A percentile compares a stretch with the other conserved stretches of the same genome.
Conservation (phyloP, 2,329 filamentous ascomycete species). For the Paradendryphiella salina region DNA sequence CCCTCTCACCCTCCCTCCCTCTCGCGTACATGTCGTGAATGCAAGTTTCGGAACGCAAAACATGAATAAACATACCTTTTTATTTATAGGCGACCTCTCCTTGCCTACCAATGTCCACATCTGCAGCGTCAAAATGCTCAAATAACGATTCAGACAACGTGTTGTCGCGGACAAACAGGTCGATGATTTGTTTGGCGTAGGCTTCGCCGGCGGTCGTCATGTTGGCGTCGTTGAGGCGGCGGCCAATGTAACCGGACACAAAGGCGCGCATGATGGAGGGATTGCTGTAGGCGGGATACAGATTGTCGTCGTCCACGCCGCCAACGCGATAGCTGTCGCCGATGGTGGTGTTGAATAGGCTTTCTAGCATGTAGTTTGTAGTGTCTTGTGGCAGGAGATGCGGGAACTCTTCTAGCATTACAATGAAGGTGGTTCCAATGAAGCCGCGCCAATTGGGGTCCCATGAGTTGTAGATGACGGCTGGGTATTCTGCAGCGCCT, state of each 20-base stretch:
- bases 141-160: slow-evolving; percentile 64
- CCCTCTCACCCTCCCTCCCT: too few relatives aligned
- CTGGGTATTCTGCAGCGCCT: slow-evolving; percentile 56
- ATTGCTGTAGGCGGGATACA: slow-evolving; percentile 66
- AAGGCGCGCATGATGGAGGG: slow-evolving; percentile 66
- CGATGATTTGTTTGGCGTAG: slow-evolving; percentile 60
- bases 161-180: slow-evolving; percentile 59
- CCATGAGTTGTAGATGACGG: slow-evolving; percentile 60
- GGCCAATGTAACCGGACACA: slow-evolving; percentile 62
- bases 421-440: slow-evolving; percentile 61
- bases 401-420: slow-evolving; percentile 62
- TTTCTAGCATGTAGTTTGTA: slow-evolving; percentile 55
- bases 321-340: slow-evolving; percentile 66
- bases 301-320: slow-evolving; percentile 62
- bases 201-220: slow-evolving; percentile 62
- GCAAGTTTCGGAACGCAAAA: too few relatives aligned
- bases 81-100: slow-evolving; percentile 42
- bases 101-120: slow-evolving; percentile 63
- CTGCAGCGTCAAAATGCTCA: slow-evolving; percentile 61
- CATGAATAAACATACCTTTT: slow-evolving; percentile 27
- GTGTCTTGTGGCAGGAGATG: slow-evolving; percentile 51
- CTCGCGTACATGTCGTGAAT: too few relatives aligned
- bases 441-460: slow-evolving; percentile 69
- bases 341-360: slow-evolving; percentile 58
- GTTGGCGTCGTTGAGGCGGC: slow-evolving; percentile 58